phyloP scores from a whole-genome alignment of 352 stramenopile genomes.

The Phytophthora melonis region DNA sequence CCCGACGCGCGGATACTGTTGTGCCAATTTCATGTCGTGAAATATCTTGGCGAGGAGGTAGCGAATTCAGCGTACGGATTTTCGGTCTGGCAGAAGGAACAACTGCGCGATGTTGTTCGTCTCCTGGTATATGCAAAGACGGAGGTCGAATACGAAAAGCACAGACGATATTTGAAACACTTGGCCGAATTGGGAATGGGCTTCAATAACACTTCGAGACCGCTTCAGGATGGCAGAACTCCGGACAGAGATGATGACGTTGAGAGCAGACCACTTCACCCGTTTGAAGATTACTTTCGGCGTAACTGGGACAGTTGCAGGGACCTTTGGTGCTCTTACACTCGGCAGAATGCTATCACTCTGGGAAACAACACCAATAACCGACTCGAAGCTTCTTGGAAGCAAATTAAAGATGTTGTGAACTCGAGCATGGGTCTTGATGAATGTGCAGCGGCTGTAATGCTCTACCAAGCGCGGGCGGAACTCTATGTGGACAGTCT shows the following conservation, averaged over 20 bases:
- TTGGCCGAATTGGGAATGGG: too few relatives aligned
- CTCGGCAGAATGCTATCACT: not conserved
- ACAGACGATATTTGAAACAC: too few relatives aligned
- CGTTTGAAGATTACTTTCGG: not conserved
- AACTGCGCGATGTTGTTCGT: not conserved
- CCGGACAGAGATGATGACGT: too few relatives aligned
- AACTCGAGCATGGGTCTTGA: not conserved
- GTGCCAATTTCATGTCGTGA: constrained; percentile 44
- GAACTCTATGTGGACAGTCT: not conserved
- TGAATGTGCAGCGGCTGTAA: not conserved
- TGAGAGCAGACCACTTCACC: not conserved
- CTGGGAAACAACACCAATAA: constrained; percentile 3
- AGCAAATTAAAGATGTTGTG: constrained; percentile 21
- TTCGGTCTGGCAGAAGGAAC: constrained; percentile 22
- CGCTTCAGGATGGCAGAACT: too few relatives aligned
- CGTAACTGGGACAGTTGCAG: constrained; percentile 24
- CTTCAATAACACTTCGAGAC: too few relatives aligned
- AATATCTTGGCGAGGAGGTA: constrained; percentile 29
- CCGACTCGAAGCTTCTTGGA: constrained; percentile 28
- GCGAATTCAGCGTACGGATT: constrained; percentile 15
- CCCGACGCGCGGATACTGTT: constrained; percentile 24
- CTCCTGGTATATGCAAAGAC: constrained; percentile 20
- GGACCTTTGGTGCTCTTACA: constrained; percentile 22
- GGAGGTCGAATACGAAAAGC: not conserved
- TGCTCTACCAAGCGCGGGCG: not conserved